These are phyloP conservation scores for Cryptococcus sp. DNA, from an alignment of 1,284 basidiomycete genomes.

Conservation along the genomic window DNA sequence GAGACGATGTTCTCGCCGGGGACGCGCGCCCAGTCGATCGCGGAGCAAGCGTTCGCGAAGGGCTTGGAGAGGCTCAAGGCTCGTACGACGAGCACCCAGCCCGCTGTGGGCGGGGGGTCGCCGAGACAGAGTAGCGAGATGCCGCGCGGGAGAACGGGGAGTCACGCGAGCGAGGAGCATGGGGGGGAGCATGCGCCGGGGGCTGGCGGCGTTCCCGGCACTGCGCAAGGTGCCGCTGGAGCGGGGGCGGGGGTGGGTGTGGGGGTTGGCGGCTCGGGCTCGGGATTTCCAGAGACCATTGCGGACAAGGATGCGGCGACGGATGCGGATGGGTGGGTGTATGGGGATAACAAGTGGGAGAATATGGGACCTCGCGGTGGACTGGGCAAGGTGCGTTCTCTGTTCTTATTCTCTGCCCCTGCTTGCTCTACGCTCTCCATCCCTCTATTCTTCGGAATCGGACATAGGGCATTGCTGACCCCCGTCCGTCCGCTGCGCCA, in stretches of 20 bases:
- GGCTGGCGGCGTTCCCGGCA: not conserved
- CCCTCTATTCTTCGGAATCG: not conserved
- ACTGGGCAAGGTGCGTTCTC: slow-evolving; percentile 68
- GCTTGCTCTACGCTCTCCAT: not conserved
- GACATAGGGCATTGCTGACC: not conserved
- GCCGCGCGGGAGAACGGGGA: slow-evolving; percentile 22
- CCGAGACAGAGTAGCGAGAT: slow-evolving; percentile 25
- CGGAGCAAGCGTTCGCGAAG: slow-evolving; percentile 50
- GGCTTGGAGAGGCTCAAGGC: slow-evolving; percentile 50
- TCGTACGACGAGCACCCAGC: slow-evolving; percentile 14
- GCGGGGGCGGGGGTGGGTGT: not conserved
- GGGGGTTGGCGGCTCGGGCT: no score
- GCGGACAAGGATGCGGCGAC: slow-evolving; percentile 54
- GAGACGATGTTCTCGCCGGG: slow-evolving; percentile 4
- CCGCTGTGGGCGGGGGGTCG: slow-evolving; percentile 7
- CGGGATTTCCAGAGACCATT: slow-evolving; percentile 22
- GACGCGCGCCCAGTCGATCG: slow-evolving; percentile 37
- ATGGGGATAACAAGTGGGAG: slow-evolving; percentile 96
- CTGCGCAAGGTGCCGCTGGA: not conserved
- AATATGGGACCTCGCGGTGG: slow-evolving; percentile 69
- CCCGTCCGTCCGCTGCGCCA: not conserved
- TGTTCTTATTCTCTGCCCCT: no score
- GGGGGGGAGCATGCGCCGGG: not conserved
- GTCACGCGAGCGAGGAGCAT: slow-evolving; percentile 30
- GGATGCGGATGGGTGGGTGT: slow-evolving; percentile 88